phyloP scores from a whole-genome alignment of 208 protist genomes.

The Strigomonas galati region DNA sequence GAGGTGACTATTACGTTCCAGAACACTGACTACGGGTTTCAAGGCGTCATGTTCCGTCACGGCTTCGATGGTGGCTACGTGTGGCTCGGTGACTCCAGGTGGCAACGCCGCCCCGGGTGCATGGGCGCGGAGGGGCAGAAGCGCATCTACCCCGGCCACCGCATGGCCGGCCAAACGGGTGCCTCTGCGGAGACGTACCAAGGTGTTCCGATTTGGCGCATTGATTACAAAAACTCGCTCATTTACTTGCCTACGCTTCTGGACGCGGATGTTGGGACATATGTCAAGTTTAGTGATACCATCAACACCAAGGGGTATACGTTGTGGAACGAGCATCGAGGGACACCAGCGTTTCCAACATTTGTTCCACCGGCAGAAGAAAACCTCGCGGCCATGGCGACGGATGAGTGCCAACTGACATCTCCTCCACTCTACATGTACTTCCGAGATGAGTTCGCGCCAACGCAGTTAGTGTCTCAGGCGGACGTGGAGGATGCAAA shows the following conservation, averaged over 20 bases:
- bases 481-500: slow-evolving; percentile 89
- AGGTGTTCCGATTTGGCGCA: slow-evolving; percentile 87
- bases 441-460: slow-evolving; percentile 87
- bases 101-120: slow-evolving; percentile 89
- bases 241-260: slow-evolving; percentile 88
- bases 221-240: slow-evolving; percentile 94
- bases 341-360: slow-evolving; percentile 87
- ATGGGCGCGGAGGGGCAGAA: slow-evolving; percentile 89
- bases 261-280: slow-evolving; percentile 86
- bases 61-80: slow-evolving; percentile 92
- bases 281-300: slow-evolving; percentile 89
- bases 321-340: slow-evolving; percentile 89
- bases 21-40: slow-evolving; percentile 92
- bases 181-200: slow-evolving; percentile 84
- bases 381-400: slow-evolving; percentile 79
- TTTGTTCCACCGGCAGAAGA: slow-evolving; percentile 83
- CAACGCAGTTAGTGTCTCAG: slow-evolving; percentile 83
- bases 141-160: slow-evolving; percentile 88
- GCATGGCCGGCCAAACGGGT: slow-evolving; percentile 91
- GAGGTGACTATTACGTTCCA: slow-evolving; percentile 90
- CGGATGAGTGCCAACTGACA: slow-evolving; percentile 88
- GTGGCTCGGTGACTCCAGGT: slow-evolving; percentile 91
- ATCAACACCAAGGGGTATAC: slow-evolving; percentile 92
- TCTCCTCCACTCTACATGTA: slow-evolving; percentile 88
- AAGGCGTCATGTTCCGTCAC: slow-evolving; percentile 91